Evolutionary conservation across 176 grass and related monocot species (phyloP), one percentile per base, ranked within the genome.

Genomic region (Carex littledalei): DNA sequence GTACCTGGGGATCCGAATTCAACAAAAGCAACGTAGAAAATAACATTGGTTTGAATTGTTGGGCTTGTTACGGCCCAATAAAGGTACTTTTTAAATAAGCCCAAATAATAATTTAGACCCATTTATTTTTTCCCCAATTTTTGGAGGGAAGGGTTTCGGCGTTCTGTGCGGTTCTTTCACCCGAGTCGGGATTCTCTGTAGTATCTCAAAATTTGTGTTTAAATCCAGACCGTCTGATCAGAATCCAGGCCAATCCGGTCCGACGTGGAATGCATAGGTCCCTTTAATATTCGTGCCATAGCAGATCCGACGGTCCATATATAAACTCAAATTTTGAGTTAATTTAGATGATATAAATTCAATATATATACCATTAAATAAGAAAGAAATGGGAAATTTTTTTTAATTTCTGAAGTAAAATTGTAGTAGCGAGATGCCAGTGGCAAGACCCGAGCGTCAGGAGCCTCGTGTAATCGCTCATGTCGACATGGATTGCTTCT

Each of bases 401-500:
- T 18, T n/a, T 21, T 62, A 9, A 34, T 43, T 70, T 70, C 20
- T 32, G 31, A 69, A 67, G 11, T 31, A 18, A 21, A 62, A 17
- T 11, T 24, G 12, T 24, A 20, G 12, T 24, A 20, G n/a, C 52
- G 87, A 67, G 87, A 95, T 95, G 93, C 96, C 93, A 60, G 89
- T 94, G 64, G 89, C 95, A 17, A 90, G 91, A 58, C 88, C 93
- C 20, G 91, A 98, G 81, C 88, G 82, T 41, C 91, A 93, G 83
- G 88, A 93, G 73, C 93, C 91, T 47, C 89, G 93, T 43, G 91
- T 98, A 63, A 94, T 98, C 63, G 93, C 93, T 20, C 96, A 98
- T 34, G 91, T 98, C 22, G 93, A 94, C 91, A 86, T 98, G 89
- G 93, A 98, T 47, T 98, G 96, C 85, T 98, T 98, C 93, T 98